Evolutionary conservation across 148 eudicot species (phyloP).

Genomic region (Persicaria tinctoria): DNA sequence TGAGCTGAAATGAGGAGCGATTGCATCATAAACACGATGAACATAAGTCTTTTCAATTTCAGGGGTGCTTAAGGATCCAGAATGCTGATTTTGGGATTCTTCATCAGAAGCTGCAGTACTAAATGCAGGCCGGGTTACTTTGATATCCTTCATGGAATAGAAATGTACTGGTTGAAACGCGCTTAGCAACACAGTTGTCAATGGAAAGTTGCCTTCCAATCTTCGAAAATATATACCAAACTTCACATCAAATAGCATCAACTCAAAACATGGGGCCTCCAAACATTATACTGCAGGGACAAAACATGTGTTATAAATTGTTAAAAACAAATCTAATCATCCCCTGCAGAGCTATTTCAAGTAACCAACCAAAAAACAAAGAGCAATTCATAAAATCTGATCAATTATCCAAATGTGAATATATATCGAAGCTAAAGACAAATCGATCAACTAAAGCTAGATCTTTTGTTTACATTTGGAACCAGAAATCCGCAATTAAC

Average conservation of each 20-base stretch:
- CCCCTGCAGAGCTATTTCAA: background rate
- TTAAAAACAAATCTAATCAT: background rate
- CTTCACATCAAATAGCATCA: conserved; percentile 18
- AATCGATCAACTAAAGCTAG: too few species aligned
- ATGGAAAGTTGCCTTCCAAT: background rate
- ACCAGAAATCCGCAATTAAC: too few species aligned
- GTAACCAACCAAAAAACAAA: background rate
- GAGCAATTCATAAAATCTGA: background rate
- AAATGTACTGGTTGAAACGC: conserved; percentile 6
- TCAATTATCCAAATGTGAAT: too few species aligned
- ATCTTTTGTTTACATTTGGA: too few species aligned
- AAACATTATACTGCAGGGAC: conserved; percentile 8
- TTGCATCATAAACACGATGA: conserved; percentile 93
- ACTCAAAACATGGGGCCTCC: conserved; percentile 10
- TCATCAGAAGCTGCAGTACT: conserved; percentile 18
- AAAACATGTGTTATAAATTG: background rate
- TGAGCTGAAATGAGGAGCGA: conserved; percentile 93
- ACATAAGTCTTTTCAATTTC: conserved; percentile 92
- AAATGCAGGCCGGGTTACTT: conserved; percentile 19
- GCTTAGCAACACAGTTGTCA: conserved; percentile 3
- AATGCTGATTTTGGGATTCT: conserved; percentile 17
- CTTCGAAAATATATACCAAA: conserved; percentile 11
- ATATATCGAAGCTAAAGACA: too few species aligned
- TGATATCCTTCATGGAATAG: conserved; percentile 32
- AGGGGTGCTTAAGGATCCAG: conserved; percentile 43